Percentiles rank a stretch among this genome's conserved stretches.
phyloP scores from a whole-genome alignment of 768 basidiomycete species.

The Lactifluus piperatus region DNA sequence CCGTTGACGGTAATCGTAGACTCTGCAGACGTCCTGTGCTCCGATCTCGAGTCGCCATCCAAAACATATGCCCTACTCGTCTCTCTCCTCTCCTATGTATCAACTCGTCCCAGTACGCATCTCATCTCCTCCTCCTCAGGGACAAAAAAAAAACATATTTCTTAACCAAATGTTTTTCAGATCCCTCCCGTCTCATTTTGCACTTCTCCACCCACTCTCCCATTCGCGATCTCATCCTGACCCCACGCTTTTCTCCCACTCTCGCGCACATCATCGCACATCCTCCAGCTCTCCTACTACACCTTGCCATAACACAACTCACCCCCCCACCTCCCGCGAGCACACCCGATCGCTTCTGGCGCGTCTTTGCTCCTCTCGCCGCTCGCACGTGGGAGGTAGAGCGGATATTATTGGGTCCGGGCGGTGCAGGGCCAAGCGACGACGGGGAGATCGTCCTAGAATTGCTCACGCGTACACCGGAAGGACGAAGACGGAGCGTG shows the following conservation, averaged over 20 bases:
- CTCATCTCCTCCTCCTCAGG: background rate
- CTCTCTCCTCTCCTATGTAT: constrained; percentile 37
- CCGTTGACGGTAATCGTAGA: constrained; percentile 63
- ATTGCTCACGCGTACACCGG: constrained; percentile 40
- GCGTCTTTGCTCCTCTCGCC: constrained; percentile 60
- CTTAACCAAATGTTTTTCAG: constrained; percentile 24
- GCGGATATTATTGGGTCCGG: constrained; percentile 46
- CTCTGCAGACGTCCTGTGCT: constrained; percentile 55
- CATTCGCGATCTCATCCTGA: constrained; percentile 46
- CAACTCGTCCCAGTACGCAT: constrained; percentile 45
- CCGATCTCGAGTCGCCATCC: constrained; percentile 48
- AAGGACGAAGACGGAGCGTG: constrained; percentile 42
- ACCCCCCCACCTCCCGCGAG: constrained; percentile 60
- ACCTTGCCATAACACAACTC: constrained; percentile 64
- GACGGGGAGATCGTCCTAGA: constrained; percentile 56
- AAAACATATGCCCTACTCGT: constrained; percentile 45
- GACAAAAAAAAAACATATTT: no score
- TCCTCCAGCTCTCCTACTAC: constrained; percentile 56
- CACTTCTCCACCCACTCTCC: constrained; percentile 44
- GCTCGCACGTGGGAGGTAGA: constrained; percentile 53
- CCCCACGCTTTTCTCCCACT: constrained; percentile 55
- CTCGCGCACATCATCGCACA: constrained; percentile 59
- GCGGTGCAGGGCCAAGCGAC: constrained; percentile 39
- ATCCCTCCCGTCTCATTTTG: constrained; percentile 49
- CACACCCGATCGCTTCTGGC: constrained; percentile 68